phyloP scores from a whole-genome alignment of 73 alveolate species.

The Symbiodinium pilosum region DNA sequence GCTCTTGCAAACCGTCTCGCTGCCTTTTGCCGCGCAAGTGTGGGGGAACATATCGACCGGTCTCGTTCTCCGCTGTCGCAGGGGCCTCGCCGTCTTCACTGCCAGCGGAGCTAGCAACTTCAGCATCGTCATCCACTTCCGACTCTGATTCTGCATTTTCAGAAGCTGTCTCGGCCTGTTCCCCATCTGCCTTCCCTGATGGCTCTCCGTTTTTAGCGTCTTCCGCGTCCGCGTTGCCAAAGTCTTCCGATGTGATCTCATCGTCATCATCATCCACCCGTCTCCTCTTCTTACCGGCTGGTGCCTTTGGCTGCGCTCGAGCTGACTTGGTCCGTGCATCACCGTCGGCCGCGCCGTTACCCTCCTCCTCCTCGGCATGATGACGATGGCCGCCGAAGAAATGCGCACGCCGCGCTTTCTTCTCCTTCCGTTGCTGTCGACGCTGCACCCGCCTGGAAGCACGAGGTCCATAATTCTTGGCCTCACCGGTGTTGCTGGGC shows the following conservation, averaged over 20 bases:
- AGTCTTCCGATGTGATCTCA: slow-evolving; percentile 59
- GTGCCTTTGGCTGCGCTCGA: neutral
- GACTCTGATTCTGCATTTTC: slow-evolving; percentile 44
- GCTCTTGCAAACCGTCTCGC: slow-evolving; percentile 29
- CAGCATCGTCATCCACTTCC: slow-evolving; percentile 40
- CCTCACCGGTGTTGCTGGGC: neutral
- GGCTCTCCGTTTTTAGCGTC: neutral
- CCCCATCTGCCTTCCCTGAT: neutral
- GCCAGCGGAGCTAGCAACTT: neutral
- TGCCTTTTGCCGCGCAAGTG: slow-evolving; percentile 40
- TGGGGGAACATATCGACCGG: slow-evolving; percentile 24
- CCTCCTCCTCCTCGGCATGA: neutral
- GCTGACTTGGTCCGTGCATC: neutral
- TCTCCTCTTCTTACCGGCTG: neutral
- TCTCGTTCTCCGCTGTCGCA: neutral
- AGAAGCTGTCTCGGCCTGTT: neutral
- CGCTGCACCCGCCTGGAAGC: slow-evolving; percentile 74
- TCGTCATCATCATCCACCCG: slow-evolving; percentile 60
- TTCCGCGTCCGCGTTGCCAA: neutral
- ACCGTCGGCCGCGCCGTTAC: neutral
- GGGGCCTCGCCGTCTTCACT: neutral
- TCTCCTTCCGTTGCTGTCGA: slow-evolving; percentile 58
- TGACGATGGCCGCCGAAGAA: slow-evolving; percentile 44
- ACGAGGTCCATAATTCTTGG: neutral
- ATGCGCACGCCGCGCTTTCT: slow-evolving; percentile 85